Evolutionary conservation across 192 early-diverging fungal genomes (phyloP).

Genomic region (Paraglomus brasilianum): DNA sequence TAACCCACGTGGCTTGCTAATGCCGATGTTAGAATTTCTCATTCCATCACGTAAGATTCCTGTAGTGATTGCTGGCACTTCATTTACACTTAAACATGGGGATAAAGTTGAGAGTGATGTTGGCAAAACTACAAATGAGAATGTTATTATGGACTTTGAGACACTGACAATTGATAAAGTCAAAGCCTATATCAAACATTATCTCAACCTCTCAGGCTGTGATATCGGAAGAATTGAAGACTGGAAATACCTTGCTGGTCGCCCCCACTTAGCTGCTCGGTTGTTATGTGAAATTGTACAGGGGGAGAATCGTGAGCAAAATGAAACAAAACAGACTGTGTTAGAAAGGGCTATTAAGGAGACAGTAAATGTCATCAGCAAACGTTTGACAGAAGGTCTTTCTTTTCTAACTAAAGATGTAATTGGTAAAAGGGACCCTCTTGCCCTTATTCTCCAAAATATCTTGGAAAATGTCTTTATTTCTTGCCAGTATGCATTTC

Average conservation of each 20-base stretch:
- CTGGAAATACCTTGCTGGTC: constrained; percentile 11
- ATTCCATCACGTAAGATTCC: background rate
- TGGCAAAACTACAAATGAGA: background rate
- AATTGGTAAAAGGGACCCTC: background rate
- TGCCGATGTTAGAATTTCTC: constrained; percentile 16
- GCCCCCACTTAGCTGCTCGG: constrained; percentile 7
- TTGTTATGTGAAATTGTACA: background rate
- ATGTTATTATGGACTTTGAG: background rate
- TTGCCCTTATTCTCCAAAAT: background rate
- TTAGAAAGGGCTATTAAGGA: background rate
- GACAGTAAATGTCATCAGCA: background rate
- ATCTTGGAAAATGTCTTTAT: constrained; percentile 13
- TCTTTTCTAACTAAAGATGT: background rate
- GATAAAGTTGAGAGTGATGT: background rate
- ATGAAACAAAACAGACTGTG: background rate
- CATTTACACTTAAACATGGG: constrained; percentile 7
- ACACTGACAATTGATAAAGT: background rate
- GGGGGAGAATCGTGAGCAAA: background rate
- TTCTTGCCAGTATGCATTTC: constrained; percentile 12
- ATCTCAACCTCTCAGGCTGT: background rate
- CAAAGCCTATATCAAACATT: no score
- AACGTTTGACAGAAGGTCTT: background rate
- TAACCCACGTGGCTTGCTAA: constrained; percentile 6
- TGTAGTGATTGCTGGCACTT: constrained; percentile 17
- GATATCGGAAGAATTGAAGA: background rate